Evolutionary conservation across 192 early-diverging fungal species (phyloP).

Genomic region (Linnemannia schmuckeri): DNA sequence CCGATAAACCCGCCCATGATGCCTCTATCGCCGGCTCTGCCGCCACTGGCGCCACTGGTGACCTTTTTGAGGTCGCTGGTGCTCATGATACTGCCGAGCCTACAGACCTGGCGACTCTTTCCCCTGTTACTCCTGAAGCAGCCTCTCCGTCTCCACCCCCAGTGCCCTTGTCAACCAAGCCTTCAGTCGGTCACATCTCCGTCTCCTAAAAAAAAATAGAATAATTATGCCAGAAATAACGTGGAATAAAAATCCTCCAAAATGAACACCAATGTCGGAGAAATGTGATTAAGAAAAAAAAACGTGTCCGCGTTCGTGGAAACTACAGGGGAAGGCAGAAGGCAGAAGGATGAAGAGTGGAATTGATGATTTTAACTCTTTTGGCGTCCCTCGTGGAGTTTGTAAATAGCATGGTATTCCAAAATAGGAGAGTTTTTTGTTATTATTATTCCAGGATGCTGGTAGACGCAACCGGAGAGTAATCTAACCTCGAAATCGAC

Average conservation of each 20-base stretch:
- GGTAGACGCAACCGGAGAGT: too few species aligned
- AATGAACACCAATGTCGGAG: neutral
- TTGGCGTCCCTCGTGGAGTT: too few species aligned
- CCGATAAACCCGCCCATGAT: neutral
- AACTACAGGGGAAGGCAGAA: too few species aligned
- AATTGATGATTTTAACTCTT: too few species aligned
- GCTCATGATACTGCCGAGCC: neutral
- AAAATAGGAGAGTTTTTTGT: too few species aligned
- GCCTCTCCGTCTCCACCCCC: neutral
- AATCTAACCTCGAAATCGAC: too few species aligned
- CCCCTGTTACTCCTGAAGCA: neutral
- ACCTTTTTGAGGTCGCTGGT: neutral
- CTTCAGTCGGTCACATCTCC: neutral
- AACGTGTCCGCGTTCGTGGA: too few species aligned
- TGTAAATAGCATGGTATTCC: too few species aligned
- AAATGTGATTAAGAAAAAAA: too few species aligned
- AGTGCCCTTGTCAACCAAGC: constrained; percentile 3
- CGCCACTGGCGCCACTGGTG: neutral
- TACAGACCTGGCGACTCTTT: neutral
- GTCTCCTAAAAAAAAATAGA: neutral
- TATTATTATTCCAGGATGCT: too few species aligned
- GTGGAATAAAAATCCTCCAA: neutral
- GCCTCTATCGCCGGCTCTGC: neutral
- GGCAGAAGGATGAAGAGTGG: too few species aligned
- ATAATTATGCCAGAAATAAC: neutral